Percentiles rank a stretch among this genome's conserved stretches.
Conservation (phyloP, 2,329 filamentous ascomycete genomes). For the Botrytis fragariae region DNA sequence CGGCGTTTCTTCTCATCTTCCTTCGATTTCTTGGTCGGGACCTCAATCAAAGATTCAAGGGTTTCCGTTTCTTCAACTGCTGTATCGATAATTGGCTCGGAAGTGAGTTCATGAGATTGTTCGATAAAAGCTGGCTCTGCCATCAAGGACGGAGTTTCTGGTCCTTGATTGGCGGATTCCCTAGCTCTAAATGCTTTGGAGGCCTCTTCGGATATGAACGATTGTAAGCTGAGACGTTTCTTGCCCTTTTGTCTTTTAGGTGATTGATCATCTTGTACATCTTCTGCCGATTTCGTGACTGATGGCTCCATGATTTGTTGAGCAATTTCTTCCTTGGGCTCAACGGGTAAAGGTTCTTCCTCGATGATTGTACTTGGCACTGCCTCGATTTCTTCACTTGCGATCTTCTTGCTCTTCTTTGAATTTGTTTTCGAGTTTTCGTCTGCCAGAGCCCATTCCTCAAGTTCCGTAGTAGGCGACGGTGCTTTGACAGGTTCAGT, state of each 20-base stretch:
- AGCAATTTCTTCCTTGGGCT: neutral
- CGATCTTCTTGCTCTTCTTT: slow-evolving; percentile 34
- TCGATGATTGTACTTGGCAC: neutral
- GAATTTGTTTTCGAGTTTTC: slow-evolving; percentile 44
- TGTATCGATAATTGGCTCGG: neutral
- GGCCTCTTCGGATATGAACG: slow-evolving; percentile 1
- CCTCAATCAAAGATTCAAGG: neutral
- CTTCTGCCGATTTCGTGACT: neutral
- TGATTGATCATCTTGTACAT: neutral
- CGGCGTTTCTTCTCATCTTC: slow-evolving; percentile 34
- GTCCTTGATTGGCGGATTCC: neutral
- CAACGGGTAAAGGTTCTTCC: neutral
- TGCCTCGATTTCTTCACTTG: slow-evolving; percentile 4
- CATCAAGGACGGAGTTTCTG: neutral
- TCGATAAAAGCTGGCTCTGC: neutral
- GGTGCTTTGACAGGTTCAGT: neutral
- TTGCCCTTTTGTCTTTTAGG: neutral
- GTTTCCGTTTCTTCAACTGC: neutral
- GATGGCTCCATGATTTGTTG: neutral
- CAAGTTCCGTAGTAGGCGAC: neutral
- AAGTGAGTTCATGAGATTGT: neutral
- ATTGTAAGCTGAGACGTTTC: slow-evolving; percentile 11
- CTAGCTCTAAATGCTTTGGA: slow-evolving; percentile 7
- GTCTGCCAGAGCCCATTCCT: slow-evolving; percentile 26
- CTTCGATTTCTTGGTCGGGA: slow-evolving; percentile 11